Conservation (phyloP, 2,329 filamentous ascomycete genomes). For the Didymella arachidicola region DNA sequence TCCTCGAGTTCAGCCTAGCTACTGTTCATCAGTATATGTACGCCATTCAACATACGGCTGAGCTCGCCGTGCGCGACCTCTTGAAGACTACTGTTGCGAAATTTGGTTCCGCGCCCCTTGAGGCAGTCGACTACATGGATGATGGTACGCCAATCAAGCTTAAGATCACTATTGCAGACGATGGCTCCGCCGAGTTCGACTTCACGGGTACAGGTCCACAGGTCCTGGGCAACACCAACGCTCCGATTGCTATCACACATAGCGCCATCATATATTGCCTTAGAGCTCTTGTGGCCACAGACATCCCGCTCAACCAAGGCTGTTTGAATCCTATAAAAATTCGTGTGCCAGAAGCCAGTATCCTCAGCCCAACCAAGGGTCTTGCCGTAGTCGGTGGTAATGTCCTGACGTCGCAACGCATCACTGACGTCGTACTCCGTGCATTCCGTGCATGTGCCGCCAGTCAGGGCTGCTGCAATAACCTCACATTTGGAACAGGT, state of each 20-base stretch:
- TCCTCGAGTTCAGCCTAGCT: slow-evolving; percentile 44
- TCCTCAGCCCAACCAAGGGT: slow-evolving; percentile 41
- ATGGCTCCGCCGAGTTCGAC: slow-evolving; percentile 27
- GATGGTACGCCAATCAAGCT: slow-evolving; percentile 48
- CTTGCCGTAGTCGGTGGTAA: slow-evolving; percentile 11
- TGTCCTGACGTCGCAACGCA: slow-evolving; percentile 11
- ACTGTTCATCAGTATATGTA: slow-evolving; percentile 53
- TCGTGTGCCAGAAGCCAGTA: slow-evolving; percentile 40
- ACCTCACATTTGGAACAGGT: slow-evolving; percentile 12
- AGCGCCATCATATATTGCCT: slow-evolving; percentile 61
- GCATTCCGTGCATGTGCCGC: slow-evolving; percentile 12
- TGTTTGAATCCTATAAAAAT: slow-evolving; percentile 50
- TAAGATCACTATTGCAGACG: slow-evolving; percentile 11
- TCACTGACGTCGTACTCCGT: slow-evolving; percentile 8
- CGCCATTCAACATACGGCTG: slow-evolving; percentile 50
- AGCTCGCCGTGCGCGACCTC: slow-evolving; percentile 42
- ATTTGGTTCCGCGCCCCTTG: slow-evolving; percentile 18
- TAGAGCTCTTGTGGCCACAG: slow-evolving; percentile 40
- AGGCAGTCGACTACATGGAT: slow-evolving; percentile 47
- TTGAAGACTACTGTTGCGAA: slow-evolving; percentile 29
- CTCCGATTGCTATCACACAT: slow-evolving; percentile 58
- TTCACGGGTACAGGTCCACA: slow-evolving; percentile 33
- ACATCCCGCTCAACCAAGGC: slow-evolving; percentile 54
- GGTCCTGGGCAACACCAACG: slow-evolving; percentile 49
- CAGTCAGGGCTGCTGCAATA: slow-evolving; percentile 13